Evolutionary conservation across 225 moss, liverwort and hornwort species (phyloP), one percentile per base, ranked within the genome.

Genomic region (Antitrichia curtipendula): DNA sequence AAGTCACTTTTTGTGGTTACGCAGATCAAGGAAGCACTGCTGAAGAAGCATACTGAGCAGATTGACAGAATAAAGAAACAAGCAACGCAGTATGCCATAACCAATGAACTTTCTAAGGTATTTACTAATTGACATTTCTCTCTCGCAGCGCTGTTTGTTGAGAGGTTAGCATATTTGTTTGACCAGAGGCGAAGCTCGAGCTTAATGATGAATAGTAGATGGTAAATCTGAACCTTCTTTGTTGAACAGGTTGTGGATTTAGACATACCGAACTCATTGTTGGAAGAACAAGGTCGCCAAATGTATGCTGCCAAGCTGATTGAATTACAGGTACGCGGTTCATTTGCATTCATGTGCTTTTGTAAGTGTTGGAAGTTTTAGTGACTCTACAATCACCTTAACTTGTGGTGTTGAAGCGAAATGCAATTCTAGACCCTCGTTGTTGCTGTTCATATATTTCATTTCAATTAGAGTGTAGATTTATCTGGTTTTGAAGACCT

Each of bases 271-370:
- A 95, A 96, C 81, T 99, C 99, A 62, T 93, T 99, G 89, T 88
- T 99, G 89, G 99, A 99, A 89, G 99, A 99, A 54, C 99, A 99
- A 93, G 99, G 99, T 75, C 96, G 97, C 82, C 99, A 99, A 93
- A 96, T 99, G 99, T 99, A 99, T 81, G 99, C 95, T 47, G 91
- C 99, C 57, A 99, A 99, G 91, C 88, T 99, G 78, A 94, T 99
- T 72, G 99, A 99, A 92, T 91, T 98, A 87, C 98, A 98, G 95
- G 98, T 97, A 88, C 82, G 66, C 60, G 56, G 34, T 81, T 81
- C 81, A 47, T 32, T 88, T 82, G 47, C 52, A 83, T 62, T 50
- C 24, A 32, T 65, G 38, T 45, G 54, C 16, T 58, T 77, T 8
- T 45, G n/a, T n/a, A 63, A 89, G 36, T 19, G 45, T 31, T 47